Base-by-base conservation (phyloP, 345 rosid species). In the Lepidium africanum region DNA sequence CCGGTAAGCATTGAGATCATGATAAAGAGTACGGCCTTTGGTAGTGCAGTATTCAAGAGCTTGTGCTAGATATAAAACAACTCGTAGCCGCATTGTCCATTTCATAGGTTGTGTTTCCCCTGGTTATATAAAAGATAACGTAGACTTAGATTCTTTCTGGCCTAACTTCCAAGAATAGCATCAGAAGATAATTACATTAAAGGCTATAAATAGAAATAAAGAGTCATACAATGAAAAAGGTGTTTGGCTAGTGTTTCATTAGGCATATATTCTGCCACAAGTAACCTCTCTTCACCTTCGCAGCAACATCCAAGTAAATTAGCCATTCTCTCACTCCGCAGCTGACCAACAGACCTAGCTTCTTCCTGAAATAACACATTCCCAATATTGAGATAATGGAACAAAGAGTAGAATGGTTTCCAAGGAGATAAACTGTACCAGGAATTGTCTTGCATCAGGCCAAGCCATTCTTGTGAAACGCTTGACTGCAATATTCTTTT, bases 91-190 rank as follows among this genome's bases (percentile, higher is more conserved):
- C 97, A 94, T 94, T 15, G 92, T 84, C 99, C 99, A 90, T 78
- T 90, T 86, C 97, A 94, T 90, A 15, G 99, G 99, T 17, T 86
- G 95, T 40, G 86, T 33, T 80, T 90, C 99, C 99, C 97, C 99
- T 94, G 74, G 55, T 58, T 48, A 33, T 46, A 49, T 45, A 38
- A 47, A 63, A 49, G 3, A 30, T 39, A 63, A 49, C 53, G 6
- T 21, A 59, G 6, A 54, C 65, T 66, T 42, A 37, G 36, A 4
- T n/a, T 39, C 67, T 50, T n/a, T 30, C 30, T 11, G 43, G 14
- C 7, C 51, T 41, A 30, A 30, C 15, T 37, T 55, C 40, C 38
- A 54, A 48, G 11, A 55, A 30, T 30, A 42, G 67, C 49, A 56
- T 32, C n/a, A n/a, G 10, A 74, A 36, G 60, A 39, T 51, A 10